Conservation (phyloP, 352 stramenopile species). For the Blastocystis sp. region DNA sequence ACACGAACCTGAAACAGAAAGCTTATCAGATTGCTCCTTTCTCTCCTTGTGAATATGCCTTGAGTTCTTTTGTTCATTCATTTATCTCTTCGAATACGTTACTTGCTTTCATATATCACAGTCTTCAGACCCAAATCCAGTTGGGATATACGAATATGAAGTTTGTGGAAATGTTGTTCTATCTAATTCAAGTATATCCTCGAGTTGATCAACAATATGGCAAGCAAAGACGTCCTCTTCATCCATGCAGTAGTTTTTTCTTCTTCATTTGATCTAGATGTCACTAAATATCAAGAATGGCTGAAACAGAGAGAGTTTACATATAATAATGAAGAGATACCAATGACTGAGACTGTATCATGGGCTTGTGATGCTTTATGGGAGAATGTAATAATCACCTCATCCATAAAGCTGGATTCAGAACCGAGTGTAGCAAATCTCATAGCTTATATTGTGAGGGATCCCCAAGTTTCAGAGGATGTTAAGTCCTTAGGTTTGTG, state of each 20-base stretch:
- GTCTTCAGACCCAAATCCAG: neutral
- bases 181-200: neutral
- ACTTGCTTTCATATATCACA: neutral
- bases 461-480: neutral
- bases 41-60: neutral
- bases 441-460: neutral
- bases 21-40: neutral
- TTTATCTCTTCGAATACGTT: neutral
- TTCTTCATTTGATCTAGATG: neutral
- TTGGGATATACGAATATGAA: neutral
- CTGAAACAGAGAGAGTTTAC: neutral
- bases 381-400: neutral
- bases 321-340: neutral
- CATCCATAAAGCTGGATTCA: neutral
- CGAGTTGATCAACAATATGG: neutral
- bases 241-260: neutral
- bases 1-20: neutral
- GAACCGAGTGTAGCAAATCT: neutral
- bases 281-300: neutral
- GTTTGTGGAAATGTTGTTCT: constrained; percentile 30
- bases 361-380: constrained; percentile 15
- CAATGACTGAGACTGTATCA: neutral
- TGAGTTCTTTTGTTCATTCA: neutral
- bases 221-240: neutral
- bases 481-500: neutral